Base-by-base conservation (phyloP, 2,329 filamentous ascomycete genomes). In the Alternaria viburni region DNA sequence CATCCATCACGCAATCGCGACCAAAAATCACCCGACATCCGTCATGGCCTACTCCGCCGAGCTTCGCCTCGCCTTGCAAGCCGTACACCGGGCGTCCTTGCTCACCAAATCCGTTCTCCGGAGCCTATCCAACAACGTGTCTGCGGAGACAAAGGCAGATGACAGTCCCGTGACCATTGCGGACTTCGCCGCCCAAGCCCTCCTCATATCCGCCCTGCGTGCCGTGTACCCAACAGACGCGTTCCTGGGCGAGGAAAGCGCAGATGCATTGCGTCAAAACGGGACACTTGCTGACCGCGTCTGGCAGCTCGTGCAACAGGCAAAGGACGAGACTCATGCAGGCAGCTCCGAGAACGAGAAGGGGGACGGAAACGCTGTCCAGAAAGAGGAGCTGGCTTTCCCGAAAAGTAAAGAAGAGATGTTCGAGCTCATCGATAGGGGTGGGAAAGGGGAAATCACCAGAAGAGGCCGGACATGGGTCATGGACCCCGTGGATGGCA, bases 401-500 rank as follows among this genome's bases (percentile, higher is more conserved):
- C 86, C 86, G 0, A 54, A 67, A 3, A 83, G 82, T 23, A 81
- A 80, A 57, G 83, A 86, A 6, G 85, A 89, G 59, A 87, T 90
- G 83, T 82, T 90, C 12, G 78, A 85, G n/a, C 70, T 86, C n/a
- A 89, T 90, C 70, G 88, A 90, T 72, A 77, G 85, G 12, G 88
- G 88, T 8, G 88, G 88, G 2, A 85, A 79, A 3, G 83, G 83
- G 1, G 82, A 77, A 7, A 82, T 83, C 4, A 82, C 87, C 26
- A 59, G 62, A 21, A 79, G 84, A n/a, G 77, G 79, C 1, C 62
- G 79, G 1, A 83, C 86, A 55, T 90, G 88, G 88, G 84, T 88
- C 28, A 84, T 90, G 73, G 88, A 90, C 70, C 88, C 88, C 0
- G 86, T 90, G 8, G 88, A 90, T 68, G 88, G 88, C 28, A 90